Evolutionary conservation across 1,284 basidiomycete species (phyloP), one percentile per base, ranked within the genome.

Genomic region (Austroboletus novae-zelandiae): DNA sequence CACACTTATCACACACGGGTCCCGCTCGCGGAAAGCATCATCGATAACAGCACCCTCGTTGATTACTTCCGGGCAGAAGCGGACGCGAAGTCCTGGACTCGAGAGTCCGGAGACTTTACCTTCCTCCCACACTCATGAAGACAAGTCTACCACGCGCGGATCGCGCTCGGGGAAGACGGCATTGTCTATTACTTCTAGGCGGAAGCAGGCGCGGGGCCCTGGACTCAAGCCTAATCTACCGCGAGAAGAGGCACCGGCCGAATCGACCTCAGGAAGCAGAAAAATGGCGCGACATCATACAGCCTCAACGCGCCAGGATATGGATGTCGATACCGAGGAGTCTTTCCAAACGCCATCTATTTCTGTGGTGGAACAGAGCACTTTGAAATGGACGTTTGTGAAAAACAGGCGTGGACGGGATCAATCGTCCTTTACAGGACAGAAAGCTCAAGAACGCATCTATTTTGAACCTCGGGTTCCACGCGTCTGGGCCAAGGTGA

Each of bases 401-500:
- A 47, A 47, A 25, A 43, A 40, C 9, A 29, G 43, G 11, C 17
- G 17, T 25, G 23, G 36, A 9, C 45, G 32, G 23, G 40, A 31
- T 11, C 40, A 40, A 48, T 17, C 30, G 8, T 25, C n/a, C 2
- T 30, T 25, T 8, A 17, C 3, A 35, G 45, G 14, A 9, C 34
- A 25, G 15, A 42, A 43, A 4, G 9, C 6, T 9, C 9, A 10
- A 6, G 27, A 23, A 15, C 5, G 36, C 18, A 17, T 34, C 5
- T 32, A 37, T 36, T 17, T 49, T 4, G 43, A 48, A 29, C 23
- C 44, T 40, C 37, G 8, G 9, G 23, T 25, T 40, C 64, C 64
- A 17, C 53, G 67, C 32, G 55, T 62, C 14, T 66, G 64, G 67
- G 54, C 64, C 13, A 58, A 56, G 13, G 64, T 66, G 41, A 69